Evolutionary conservation across 2,329 filamentous ascomycete genomes (phyloP).

Genomic region (Diaporthe sp.): DNA sequence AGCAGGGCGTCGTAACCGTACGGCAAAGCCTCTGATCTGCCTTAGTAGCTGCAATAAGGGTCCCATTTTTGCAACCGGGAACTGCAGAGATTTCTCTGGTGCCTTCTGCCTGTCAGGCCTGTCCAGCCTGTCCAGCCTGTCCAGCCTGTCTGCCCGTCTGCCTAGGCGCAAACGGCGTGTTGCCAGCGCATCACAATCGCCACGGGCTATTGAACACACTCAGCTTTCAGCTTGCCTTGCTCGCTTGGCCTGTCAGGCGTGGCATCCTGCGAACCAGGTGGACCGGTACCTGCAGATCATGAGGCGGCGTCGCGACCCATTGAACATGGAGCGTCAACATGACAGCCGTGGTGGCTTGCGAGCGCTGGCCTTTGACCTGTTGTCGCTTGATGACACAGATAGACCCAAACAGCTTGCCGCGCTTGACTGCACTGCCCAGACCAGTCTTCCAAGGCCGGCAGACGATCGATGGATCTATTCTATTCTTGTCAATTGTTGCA

Average conservation of each 20-base stretch:
- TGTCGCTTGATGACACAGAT: neutral
- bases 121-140: neutral
- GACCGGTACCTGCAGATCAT: constrained; percentile 29
- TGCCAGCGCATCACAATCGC: constrained; percentile 39
- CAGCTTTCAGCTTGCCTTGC: constrained; percentile 51
- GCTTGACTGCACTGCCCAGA: constrained; percentile 28
- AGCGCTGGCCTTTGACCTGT: neutral
- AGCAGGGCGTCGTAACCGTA: constrained; percentile 10
- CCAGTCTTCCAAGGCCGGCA: neutral
- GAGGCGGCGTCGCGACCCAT: constrained; percentile 14
- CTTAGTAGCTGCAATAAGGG: constrained; percentile 36
- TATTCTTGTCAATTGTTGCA: constrained; percentile 31
- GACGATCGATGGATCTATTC: constrained; percentile 21
- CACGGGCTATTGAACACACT: constrained; percentile 42
- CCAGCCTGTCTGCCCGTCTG: neutral
- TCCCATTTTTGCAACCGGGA: constrained; percentile 16
- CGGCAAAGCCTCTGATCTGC: constrained; percentile 38
- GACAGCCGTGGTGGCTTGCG: neutral
- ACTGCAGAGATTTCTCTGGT: constrained; percentile 17
- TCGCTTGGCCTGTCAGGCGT: constrained; percentile 41
- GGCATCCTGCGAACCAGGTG: constrained; percentile 31
- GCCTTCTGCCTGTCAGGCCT: neutral
- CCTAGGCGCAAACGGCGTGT: constrained; percentile 1
- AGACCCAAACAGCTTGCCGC: neutral
- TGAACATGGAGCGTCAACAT: neutral